Percentiles rank a stretch among this genome's conserved stretches.
Conservation (phyloP, 140 eudicot genomes). For the Eryngium alpinum region DNA sequence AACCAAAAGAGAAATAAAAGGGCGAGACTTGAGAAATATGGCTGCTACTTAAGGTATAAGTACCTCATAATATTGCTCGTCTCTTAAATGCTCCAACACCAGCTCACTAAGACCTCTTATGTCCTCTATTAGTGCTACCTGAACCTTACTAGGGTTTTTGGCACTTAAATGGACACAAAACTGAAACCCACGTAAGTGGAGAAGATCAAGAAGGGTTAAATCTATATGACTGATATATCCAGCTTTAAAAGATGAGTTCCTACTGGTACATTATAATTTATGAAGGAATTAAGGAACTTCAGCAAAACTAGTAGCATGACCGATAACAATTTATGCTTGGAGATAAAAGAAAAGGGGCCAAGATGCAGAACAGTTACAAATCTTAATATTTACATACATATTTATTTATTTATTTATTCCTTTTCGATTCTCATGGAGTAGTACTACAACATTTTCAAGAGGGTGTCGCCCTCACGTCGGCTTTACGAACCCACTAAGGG, state of each 20-base stretch:
- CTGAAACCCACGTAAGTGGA: slow-evolving; percentile 22
- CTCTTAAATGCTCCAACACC: slow-evolving; percentile 85
- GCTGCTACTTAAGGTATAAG: not conserved
- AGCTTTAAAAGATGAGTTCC: slow-evolving; percentile 55
- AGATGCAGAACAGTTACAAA: not conserved
- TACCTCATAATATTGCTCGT: slow-evolving; percentile 95
- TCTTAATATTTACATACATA: not conserved
- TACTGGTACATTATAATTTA: slow-evolving; percentile 80
- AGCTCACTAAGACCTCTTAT: slow-evolving; percentile 82
- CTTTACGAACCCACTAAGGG: too few species aligned
- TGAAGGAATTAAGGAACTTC: slow-evolving; percentile 45
- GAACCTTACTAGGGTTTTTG: slow-evolving; percentile 95
- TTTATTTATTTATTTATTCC: too few species aligned
- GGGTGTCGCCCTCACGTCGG: too few species aligned
- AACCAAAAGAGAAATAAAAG: not conserved
- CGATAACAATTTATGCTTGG: not conserved
- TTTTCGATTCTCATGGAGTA: too few species aligned
- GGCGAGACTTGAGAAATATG: not conserved
- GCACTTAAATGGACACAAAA: slow-evolving; percentile 97
- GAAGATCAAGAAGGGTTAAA: not conserved
- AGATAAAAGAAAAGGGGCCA: not conserved
- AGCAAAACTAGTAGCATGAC: not conserved
- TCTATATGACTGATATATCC: not conserved
- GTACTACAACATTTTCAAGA: too few species aligned
- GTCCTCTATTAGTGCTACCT: slow-evolving; percentile 91